Conservation (phyloP, 768 basidiomycete species). For the Harrya chromipes region DNA sequence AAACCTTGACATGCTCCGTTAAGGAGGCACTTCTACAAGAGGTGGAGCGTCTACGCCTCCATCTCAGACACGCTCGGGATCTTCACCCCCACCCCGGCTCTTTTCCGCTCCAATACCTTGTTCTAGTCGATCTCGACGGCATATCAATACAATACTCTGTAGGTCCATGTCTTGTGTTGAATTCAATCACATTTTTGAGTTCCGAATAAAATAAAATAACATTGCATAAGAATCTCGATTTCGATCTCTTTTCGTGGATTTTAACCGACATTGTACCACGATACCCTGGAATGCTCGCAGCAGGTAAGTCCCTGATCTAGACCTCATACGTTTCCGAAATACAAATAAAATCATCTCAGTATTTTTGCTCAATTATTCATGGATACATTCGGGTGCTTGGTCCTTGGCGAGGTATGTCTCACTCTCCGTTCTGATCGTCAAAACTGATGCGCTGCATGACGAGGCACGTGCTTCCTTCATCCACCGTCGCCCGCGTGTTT, state of each 20-base stretch:
- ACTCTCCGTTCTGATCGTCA: constrained; percentile 7
- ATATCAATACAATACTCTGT: constrained; percentile 58
- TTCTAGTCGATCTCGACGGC: constrained; percentile 60
- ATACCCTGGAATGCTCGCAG: constrained; percentile 75
- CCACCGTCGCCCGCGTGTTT: constrained; percentile 59
- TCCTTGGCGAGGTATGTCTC: constrained; percentile 55
- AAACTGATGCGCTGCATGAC: constrained; percentile 6
- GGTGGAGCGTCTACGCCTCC: constrained; percentile 56
- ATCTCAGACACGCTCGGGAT: constrained; percentile 50
- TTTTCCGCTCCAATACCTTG: constrained; percentile 62
- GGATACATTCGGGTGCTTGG: constrained; percentile 71
- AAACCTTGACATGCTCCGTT: constrained; percentile 35
- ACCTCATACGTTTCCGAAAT: neutral
- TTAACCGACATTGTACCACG: constrained; percentile 63
- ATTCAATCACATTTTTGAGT: constrained; percentile 8
- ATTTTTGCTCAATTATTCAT: constrained; percentile 71
- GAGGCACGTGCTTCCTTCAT: constrained; percentile 60
- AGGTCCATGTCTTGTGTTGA: constrained; percentile 23
- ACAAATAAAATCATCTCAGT: constrained; percentile 36
- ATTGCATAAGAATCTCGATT: constrained; percentile 48
- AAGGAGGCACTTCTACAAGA: constrained; percentile 45
- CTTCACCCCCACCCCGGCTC: constrained; percentile 19
- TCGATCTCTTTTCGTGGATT: constrained; percentile 53
- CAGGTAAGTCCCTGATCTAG: constrained; percentile 41
- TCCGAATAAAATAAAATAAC: constrained; percentile 5